Evolutionary conservation across 257 asterid species (phyloP).

Genomic region (Solanum paucissectum): DNA sequence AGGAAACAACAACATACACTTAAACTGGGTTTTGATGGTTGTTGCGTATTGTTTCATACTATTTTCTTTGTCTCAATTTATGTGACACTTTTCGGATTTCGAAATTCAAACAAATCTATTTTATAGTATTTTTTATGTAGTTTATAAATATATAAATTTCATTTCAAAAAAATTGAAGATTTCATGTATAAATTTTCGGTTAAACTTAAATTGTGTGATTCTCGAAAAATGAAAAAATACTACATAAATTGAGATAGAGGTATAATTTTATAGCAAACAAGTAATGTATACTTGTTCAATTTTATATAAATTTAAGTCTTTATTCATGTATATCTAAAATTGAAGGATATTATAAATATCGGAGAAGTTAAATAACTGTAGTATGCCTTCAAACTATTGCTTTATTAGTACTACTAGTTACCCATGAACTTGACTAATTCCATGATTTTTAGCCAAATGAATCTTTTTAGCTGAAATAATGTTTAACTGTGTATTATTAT

Average conservation of each 20-base stretch:
- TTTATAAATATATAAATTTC: no score
- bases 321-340: no score
- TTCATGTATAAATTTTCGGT: no score
- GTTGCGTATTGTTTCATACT: neutral
- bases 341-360: neutral
- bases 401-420: neutral
- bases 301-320: no score
- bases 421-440: neutral
- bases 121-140: no score
- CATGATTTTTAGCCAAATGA: neutral
- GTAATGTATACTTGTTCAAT: no score
- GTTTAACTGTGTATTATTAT: neutral
- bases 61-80: no score
- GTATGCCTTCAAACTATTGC: neutral
- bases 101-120: no score
- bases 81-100: accelerated
- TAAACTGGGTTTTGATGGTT: no score
- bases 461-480: neutral
- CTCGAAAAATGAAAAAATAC: neutral
- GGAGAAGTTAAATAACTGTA: neutral
- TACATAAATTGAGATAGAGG: no score
- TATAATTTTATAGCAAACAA: neutral
- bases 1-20: neutral
- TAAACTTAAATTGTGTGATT: no score
- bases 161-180: no score